Evolutionary conservation across 2,329 filamentous ascomycete species (phyloP).

Genomic region (Trichoderma guizhouense): DNA sequence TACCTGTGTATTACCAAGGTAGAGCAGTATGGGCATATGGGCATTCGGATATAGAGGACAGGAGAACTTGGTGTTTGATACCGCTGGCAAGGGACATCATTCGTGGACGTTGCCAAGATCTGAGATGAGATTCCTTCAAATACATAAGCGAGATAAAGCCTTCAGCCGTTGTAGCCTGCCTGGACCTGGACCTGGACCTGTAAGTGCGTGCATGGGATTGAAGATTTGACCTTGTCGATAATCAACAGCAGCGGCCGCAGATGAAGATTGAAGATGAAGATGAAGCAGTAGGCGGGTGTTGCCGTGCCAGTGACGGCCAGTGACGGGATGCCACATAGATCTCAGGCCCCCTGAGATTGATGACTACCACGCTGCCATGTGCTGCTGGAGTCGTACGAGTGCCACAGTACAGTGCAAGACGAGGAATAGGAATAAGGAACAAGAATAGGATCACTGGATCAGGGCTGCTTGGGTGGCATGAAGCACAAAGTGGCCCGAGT

Average conservation of each 20-base stretch:
- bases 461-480: background rate
- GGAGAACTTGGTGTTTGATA: background rate
- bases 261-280: background rate
- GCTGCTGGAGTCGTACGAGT: background rate
- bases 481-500: background rate
- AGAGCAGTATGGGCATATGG: background rate
- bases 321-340: background rate
- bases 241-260: background rate
- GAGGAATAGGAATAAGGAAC: background rate
- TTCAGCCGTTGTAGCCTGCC: background rate
- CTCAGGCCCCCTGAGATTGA: background rate
- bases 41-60: background rate
- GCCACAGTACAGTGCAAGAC: background rate
- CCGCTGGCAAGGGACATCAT: background rate
- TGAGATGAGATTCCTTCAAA: background rate
- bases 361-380: constrained; percentile 12
- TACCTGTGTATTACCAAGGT: too few species aligned
- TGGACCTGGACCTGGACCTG: background rate
- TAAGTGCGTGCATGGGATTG: background rate
- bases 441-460: background rate
- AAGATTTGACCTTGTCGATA: background rate
- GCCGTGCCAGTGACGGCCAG: background rate
- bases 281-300: background rate
- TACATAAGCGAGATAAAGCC: background rate
- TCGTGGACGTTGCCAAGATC: background rate